Evolutionary conservation across 805 yeast species (phyloP).

Genomic region (Brettanomyces custersianus): DNA sequence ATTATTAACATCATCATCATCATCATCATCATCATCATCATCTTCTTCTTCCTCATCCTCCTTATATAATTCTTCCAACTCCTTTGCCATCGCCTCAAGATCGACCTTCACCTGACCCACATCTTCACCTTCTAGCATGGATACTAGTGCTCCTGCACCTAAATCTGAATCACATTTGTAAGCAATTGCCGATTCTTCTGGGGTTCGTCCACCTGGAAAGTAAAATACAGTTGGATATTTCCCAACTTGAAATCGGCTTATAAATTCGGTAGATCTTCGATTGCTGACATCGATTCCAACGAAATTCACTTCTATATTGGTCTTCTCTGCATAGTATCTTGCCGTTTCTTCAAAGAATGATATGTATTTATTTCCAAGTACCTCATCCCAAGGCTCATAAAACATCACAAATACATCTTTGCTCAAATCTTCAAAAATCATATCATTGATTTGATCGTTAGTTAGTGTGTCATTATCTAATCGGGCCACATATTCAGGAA

Average conservation of each 20-base stretch:
- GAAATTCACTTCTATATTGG: slow-evolving; percentile 13
- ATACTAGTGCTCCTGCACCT: slow-evolving; percentile 20
- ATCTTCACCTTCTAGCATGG: slow-evolving; percentile 23
- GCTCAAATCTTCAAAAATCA: slow-evolving; percentile 7
- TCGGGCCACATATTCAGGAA: slow-evolving; percentile 5
- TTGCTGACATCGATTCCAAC: slow-evolving; percentile 26
- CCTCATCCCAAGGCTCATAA: slow-evolving; percentile 28
- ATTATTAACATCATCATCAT: slow-evolving; percentile 12
- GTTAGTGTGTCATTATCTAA: slow-evolving; percentile 2
- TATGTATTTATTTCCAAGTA: slow-evolving; percentile 23
- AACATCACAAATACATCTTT: slow-evolving; percentile 25
- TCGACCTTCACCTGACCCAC: slow-evolving; percentile 19
- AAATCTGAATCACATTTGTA: slow-evolving; percentile 14
- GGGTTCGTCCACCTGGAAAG: slow-evolving; percentile 12
- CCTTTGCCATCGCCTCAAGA: slow-evolving; percentile 17
- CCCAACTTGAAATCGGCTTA: slow-evolving; percentile 20
- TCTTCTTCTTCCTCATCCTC: slow-evolving; percentile 2
- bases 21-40: slow-evolving; percentile 14
- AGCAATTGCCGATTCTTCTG: slow-evolving; percentile 7
- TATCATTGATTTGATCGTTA: slow-evolving; percentile 10
- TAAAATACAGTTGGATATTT: slow-evolving; percentile 25
- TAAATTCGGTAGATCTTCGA: slow-evolving; percentile 18
- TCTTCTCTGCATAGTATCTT: slow-evolving; percentile 10
- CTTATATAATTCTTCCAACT: slow-evolving; percentile 7
- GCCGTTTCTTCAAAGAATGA: slow-evolving; percentile 27